Conservation (phyloP, 768 basidiomycete species). For the Pleurotus platypus region DNA sequence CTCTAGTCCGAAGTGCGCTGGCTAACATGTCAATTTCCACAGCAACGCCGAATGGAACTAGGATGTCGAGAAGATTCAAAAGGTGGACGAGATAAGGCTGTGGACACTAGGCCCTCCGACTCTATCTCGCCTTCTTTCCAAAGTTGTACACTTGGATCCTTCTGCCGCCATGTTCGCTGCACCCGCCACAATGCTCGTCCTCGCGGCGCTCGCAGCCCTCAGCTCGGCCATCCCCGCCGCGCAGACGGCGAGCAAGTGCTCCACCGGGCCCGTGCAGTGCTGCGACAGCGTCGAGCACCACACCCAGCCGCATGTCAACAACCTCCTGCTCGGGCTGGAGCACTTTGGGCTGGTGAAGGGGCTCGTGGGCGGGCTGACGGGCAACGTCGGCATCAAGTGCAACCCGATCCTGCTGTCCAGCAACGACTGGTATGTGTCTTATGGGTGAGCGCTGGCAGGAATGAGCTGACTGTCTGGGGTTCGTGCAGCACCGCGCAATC, state of each 20-base stretch:
- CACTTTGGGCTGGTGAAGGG: not conserved
- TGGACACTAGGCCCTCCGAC: too few species aligned
- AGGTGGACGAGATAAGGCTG: too few species aligned
- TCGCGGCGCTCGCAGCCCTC: conserved; percentile 6
- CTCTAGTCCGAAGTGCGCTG: too few species aligned
- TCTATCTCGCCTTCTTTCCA: not conserved
- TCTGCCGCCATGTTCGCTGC: not conserved
- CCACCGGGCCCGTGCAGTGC: conserved; percentile 2
- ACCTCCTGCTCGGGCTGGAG: conserved; percentile 5
- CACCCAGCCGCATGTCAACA: conserved; percentile 3
- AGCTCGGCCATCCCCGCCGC: not conserved
- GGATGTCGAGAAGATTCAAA: too few species aligned
- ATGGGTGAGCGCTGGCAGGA: not conserved
- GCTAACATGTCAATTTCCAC: too few species aligned
- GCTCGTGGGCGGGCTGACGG: not conserved
- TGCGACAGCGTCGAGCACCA: conserved; percentile 8
- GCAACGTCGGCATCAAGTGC: conserved; percentile 7
- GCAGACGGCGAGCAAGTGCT: not conserved
- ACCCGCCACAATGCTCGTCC: not conserved
- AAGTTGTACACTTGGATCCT: conserved; percentile 1
- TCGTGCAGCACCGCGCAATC: not conserved
- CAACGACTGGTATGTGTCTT: not conserved
- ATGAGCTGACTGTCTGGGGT: not conserved
- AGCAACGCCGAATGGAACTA: too few species aligned
- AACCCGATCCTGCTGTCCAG: not conserved